Base-by-base conservation (phyloP, 805 yeast genomes). In the Spathaspora girioi region DNA sequence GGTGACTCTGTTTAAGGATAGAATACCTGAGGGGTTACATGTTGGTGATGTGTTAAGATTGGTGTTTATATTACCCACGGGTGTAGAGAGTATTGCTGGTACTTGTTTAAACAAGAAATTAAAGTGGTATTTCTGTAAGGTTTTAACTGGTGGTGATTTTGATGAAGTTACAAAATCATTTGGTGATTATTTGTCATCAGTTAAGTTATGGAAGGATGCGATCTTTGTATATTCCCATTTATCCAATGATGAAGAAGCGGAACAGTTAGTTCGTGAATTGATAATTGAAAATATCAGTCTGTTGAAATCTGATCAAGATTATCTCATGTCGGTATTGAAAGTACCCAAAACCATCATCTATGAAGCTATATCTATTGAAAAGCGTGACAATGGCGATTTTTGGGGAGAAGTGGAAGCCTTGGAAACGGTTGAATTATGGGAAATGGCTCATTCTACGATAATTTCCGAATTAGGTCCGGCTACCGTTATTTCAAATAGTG, bases 391-490 rank as follows among this genome's bases (percentile, higher is more conserved):
- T 8, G 82, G 79, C 2, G 78, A 86, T 47, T 78, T 72, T 56
- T 73, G 83, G 68, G 71, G 77, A 14, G 90, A 89, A 57, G 82
- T 84, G 1, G 71, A 76, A 45, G 80, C 84, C 27, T 76, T 86
- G 45, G 67, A 89, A 0, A 75, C 73, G 11, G 96, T 96, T 0
- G 73, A 71, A 10, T 64, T 78, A 47, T 80, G 80, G 71, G 72
- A 67, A 0, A 83, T 80, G 40, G 96, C 97, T 0, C 94, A 89
- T 59, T 62, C 68, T 1, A 68, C 81, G 0, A 67, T 89, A 3
- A 58, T 84, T 8, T 61, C 70, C 1, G 64, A 74, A 2, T 86
- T 90, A 29, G 98, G 93, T 0, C 98, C 98, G 8, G 64, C 67
- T 12, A 79, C 85, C 2, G 80, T 92, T 1, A 78, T 84, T 14